A percentile compares a stretch with the other conserved stretches of the same genome.
These are phyloP conservation scores for Pythium coloratum DNA, from an alignment of 352 stramenopile genomes.

Conservation along the genomic window DNA sequence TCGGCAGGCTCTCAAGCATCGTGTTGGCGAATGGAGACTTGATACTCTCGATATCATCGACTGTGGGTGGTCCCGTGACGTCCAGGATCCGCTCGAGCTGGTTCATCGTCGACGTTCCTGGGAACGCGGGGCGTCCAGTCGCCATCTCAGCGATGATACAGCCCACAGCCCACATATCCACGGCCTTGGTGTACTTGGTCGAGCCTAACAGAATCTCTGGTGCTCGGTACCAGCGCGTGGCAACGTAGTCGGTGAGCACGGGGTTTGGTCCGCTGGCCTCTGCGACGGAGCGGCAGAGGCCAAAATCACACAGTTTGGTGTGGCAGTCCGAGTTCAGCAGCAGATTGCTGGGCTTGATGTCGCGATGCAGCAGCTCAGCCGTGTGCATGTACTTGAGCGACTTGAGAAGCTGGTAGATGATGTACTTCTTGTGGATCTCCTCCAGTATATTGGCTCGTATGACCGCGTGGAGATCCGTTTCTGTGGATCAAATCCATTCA, in stretches of 20 bases:
- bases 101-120: constrained; percentile 95
- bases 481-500: constrained; percentile 31
- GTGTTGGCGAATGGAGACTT: constrained; percentile 92
- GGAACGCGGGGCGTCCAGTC: constrained; percentile 91
- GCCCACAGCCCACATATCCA: constrained; percentile 94
- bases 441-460: constrained; percentile 95
- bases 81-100: constrained; percentile 96
- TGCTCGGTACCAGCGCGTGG: constrained; percentile 94
- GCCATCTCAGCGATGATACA: constrained; percentile 95
- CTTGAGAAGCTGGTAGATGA: constrained; percentile 96
- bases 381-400: constrained; percentile 97
- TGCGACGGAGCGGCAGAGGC: constrained; percentile 91
- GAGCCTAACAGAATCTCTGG: constrained; percentile 95
- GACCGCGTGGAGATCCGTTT: constrained; percentile 95
- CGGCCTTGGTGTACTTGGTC: constrained; percentile 91
- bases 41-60: constrained; percentile 90
- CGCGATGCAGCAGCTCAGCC: constrained; percentile 92
- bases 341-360: constrained; percentile 97
- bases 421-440: constrained; percentile 97
- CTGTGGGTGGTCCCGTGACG: constrained; percentile 88
- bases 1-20: constrained; percentile 92
- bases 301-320: constrained; percentile 96
- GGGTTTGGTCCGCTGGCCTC: constrained; percentile 79
- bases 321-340: constrained; percentile 95
- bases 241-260: constrained; percentile 96